Percentiles rank a stretch among this genome's conserved stretches.
Evolutionary conservation across 352 stramenopile genomes (phyloP).

Genomic region (Albugo laibachii): DNA sequence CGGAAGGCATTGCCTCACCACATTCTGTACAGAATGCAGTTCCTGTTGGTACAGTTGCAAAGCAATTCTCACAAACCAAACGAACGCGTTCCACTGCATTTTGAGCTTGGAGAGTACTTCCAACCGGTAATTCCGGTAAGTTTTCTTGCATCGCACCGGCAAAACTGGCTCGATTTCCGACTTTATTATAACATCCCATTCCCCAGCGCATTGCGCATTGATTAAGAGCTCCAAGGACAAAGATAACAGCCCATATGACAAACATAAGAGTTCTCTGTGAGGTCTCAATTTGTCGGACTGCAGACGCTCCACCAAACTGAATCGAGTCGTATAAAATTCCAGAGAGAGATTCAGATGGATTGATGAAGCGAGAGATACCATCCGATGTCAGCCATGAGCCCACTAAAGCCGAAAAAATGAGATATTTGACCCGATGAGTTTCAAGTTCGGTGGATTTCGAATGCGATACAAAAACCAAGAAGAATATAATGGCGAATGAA

Average conservation of each 20-base stretch:
- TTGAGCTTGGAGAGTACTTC: conserved; percentile 38
- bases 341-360: conserved; percentile 23
- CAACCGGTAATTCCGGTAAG: conserved; percentile 48
- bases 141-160: conserved; percentile 38
- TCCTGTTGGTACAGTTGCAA: conserved; percentile 56
- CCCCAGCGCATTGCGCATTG: conserved; percentile 75
- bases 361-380: conserved; percentile 48
- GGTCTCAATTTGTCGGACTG: conserved; percentile 25
- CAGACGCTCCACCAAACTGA: conserved; percentile 28
- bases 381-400: conserved; percentile 64
- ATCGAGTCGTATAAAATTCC: conserved; percentile 44
- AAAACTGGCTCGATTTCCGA: conserved; percentile 46
- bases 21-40: conserved; percentile 80
- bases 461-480: conserved; percentile 50
- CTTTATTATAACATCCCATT: conserved; percentile 78
- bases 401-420: conserved; percentile 45
- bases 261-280: conserved; percentile 56
- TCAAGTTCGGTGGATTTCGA: conserved; percentile 71
- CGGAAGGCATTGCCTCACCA: conserved; percentile 63
- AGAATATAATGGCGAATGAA: conserved; percentile 74
- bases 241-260: conserved; percentile 45
- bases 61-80: conserved; percentile 79
- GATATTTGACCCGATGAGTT: conserved; percentile 81
- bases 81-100: conserved; percentile 35
- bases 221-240: conserved; percentile 43